phyloP scores from a whole-genome alignment of 768 basidiomycete genomes.

The Cystofilobasidium capitatum region DNA sequence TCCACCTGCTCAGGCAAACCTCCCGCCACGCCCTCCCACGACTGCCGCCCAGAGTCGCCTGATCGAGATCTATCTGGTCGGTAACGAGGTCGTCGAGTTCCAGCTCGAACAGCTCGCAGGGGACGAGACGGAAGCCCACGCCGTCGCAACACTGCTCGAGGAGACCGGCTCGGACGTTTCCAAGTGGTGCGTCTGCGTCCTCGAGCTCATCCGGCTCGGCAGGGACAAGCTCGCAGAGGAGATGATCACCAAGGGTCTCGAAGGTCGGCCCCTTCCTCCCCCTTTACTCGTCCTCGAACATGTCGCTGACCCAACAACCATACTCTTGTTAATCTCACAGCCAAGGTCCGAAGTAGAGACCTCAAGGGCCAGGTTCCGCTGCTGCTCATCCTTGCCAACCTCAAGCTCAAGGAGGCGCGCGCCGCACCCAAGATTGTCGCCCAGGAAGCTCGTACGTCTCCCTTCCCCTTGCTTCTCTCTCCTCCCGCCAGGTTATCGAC shows the following conservation, averaged over 20 bases:
- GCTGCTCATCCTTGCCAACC: conserved; percentile 76
- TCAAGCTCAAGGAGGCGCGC: conserved; percentile 67
- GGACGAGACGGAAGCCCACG: conserved; percentile 52
- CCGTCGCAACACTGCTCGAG: conserved; percentile 30
- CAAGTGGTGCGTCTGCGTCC: conserved; percentile 47
- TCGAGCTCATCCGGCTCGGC: conserved; percentile 49
- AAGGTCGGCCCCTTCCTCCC: conserved; percentile 33
- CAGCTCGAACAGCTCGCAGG: conserved; percentile 76
- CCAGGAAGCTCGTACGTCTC: conserved; percentile 57
- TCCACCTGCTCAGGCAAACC: too few relatives aligned
- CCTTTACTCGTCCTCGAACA: conserved; percentile 38
- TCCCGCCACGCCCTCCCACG: background rate
- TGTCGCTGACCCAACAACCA: too few relatives aligned
- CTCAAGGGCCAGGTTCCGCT: conserved; percentile 49
- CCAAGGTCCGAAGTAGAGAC: conserved; percentile 39
- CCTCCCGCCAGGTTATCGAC: too few relatives aligned
- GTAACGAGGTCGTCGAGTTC: conserved; percentile 68
- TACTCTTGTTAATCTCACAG: conserved; percentile 44
- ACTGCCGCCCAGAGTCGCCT: background rate
- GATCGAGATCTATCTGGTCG: conserved; percentile 18
- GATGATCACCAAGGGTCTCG: conserved; percentile 52
- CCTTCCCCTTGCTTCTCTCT: background rate
- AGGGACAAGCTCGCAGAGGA: conserved; percentile 65
- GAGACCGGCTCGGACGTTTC: conserved; percentile 55
- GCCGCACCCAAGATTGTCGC: conserved; percentile 73